A percentile compares a stretch with the other conserved stretches of the same genome.
phyloP scores from a whole-genome alignment of 371 early-diverging fungal genomes.

The Parasitella parasitica region DNA sequence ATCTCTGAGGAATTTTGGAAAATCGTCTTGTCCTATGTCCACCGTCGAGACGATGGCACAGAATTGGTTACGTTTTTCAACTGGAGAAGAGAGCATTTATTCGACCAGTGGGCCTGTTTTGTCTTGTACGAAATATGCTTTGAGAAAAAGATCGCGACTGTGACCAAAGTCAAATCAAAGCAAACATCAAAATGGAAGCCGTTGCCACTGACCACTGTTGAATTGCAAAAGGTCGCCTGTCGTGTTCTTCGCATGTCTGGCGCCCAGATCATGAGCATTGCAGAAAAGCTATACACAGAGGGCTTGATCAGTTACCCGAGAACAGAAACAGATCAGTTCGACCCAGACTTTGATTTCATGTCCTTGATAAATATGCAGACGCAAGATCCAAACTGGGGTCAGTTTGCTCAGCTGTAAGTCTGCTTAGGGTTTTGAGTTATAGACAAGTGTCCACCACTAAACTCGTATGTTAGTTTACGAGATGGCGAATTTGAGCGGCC shows the following conservation, averaged over 20 bases:
- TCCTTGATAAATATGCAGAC: conserved; percentile 69
- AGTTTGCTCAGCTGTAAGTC: conserved; percentile 66
- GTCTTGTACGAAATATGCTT: conserved; percentile 77
- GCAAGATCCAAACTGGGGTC: conserved; percentile 62
- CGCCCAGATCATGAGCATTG: conserved; percentile 85
- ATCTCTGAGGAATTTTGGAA: conserved; percentile 93
- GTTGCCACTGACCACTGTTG: conserved; percentile 94
- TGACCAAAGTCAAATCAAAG: conserved; percentile 60
- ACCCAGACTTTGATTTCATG: conserved; percentile 72
- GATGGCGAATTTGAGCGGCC: conserved; percentile 82
- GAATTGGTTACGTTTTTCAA: conserved; percentile 57
- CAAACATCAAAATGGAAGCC: conserved; percentile 88
- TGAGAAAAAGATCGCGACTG: conserved; percentile 57
- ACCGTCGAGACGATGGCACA: conserved; percentile 12
- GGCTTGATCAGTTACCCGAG: conserved; percentile 99
- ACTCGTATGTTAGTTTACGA: conserved; percentile 48
- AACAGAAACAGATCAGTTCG: conserved; percentile 98
- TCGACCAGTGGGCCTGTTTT: conserved; percentile 71
- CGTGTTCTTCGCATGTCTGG: conserved; percentile 75
- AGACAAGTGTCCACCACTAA: too few species aligned
- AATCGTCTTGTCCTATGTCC: conserved; percentile 65
- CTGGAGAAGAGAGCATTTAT: conserved; percentile 79
- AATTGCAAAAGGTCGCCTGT: conserved; percentile 89
- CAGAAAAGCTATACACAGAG: conserved; percentile 82
- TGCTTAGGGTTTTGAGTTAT: too few species aligned